A percentile compares a stretch with the other conserved stretches of the same genome.
These are phyloP conservation scores for Chamaenerion angustifolium DNA, from an alignment of 345 rosid species.

Conservation along the genomic window DNA sequence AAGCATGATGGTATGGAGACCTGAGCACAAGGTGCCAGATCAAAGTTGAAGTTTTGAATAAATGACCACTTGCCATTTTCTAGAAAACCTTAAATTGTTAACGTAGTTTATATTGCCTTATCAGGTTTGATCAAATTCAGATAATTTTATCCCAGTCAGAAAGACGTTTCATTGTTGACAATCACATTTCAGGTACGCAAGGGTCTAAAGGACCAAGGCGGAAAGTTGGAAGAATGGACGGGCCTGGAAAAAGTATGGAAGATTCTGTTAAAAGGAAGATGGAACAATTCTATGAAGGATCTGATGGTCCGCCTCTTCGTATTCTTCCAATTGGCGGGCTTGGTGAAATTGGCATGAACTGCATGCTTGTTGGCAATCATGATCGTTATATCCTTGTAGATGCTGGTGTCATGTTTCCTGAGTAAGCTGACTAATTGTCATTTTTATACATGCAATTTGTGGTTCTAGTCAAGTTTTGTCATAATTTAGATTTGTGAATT, in stretches of 20 bases:
- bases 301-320: conserved; percentile 91
- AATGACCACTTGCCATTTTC: no score
- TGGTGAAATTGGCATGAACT: conserved; percentile 99
- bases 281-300: conserved; percentile 94
- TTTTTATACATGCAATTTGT: no score
- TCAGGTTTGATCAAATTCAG: neutral
- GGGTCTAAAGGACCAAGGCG: conserved; percentile 38
- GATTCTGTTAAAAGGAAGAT: conserved; percentile 91
- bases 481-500: no score
- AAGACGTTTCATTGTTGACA: neutral
- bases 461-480: no score
- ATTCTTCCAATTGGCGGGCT: conserved; percentile 93
- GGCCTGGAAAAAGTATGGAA: conserved; percentile 84
- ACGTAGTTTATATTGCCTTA: neutral
- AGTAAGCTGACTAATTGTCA: conserved; percentile 32
- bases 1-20: no score
- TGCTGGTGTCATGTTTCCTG: conserved; percentile 96
- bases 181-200: conserved; percentile 20
- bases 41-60: no score
- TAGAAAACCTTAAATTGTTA: no score
- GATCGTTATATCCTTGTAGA: conserved; percentile 91
- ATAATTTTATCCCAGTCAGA: neutral
- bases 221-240: conserved; percentile 54
- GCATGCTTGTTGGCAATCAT: conserved; percentile 95
- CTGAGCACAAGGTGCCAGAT: no score